A percentile compares a stretch with the other conserved stretches of the same genome.
Conservation (phyloP, 495 filamentous ascomycete genomes). For the Pyrenula aspistea region DNA sequence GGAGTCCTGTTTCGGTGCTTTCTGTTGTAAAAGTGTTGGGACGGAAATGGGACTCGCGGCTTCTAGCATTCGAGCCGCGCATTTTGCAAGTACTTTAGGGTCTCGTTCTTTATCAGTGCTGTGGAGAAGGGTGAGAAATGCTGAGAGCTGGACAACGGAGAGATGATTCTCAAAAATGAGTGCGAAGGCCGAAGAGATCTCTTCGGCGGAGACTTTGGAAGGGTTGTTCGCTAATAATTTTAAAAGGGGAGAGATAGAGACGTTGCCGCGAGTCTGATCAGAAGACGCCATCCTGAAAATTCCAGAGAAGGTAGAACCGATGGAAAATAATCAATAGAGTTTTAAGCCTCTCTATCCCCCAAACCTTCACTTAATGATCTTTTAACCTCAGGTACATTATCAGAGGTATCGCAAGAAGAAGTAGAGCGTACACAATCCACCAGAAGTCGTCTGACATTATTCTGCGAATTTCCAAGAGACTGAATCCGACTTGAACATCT, state of each 20-base stretch:
- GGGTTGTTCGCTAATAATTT: constrained; percentile 59
- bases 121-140: constrained; percentile 77
- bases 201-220: constrained; percentile 53
- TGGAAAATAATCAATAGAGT: too few species aligned
- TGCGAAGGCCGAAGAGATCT: constrained; percentile 79
- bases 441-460: background rate
- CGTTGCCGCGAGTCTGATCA: constrained; percentile 20
- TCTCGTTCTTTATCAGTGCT: constrained; percentile 71
- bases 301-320: too few species aligned
- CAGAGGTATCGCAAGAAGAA: background rate
- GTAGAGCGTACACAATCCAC: background rate
- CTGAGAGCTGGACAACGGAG: constrained; percentile 69
- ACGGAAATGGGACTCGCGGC: constrained; percentile 56
- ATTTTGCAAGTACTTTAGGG: constrained; percentile 69
- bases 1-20: background rate
- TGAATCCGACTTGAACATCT: too few species aligned
- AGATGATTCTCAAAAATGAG: constrained; percentile 79
- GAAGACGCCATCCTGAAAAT: constrained; percentile 1
- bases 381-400: background rate
- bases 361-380: background rate
- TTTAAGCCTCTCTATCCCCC: too few species aligned
- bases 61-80: constrained; percentile 54
- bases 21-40: constrained; percentile 31
- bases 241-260: constrained; percentile 74
- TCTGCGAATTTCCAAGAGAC: too few species aligned